phyloP scores from a whole-genome alignment of 345 rosid species.

The Raphanus raphanistrum region DNA sequence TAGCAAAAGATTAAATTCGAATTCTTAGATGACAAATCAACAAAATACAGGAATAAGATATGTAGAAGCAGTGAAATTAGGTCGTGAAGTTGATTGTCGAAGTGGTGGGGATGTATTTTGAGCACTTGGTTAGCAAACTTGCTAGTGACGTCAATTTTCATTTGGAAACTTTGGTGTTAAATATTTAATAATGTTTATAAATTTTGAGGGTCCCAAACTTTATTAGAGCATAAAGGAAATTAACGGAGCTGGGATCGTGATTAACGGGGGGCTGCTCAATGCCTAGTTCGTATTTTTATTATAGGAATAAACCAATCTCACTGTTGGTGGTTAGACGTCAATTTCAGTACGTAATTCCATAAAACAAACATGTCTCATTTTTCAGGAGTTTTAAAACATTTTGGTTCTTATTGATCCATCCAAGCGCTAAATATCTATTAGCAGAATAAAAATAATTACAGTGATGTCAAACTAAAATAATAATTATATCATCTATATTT shows the following conservation, averaged over 20 bases:
- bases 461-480: not conserved
- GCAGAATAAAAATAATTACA: not conserved
- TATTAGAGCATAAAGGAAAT: not conserved
- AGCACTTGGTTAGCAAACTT: slow-evolving; percentile 33
- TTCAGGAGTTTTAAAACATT: not conserved
- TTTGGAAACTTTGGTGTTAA: slow-evolving; percentile 22
- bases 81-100: slow-evolving; percentile 41
- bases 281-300: not conserved
- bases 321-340: slow-evolving; percentile 19
- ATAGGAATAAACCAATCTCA: not conserved
- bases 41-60: slow-evolving; percentile 3
- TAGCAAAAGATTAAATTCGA: not conserved
- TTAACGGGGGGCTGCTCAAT: slow-evolving; percentile 16
- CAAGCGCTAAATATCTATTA: not conserved
- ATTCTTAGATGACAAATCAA: not conserved
- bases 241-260: slow-evolving; percentile 12
- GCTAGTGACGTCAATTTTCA: slow-evolving; percentile 22
- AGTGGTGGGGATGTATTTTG: slow-evolving; percentile 25
- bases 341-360: slow-evolving; percentile 19
- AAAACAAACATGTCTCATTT: slow-evolving; percentile 12
- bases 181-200: slow-evolving; percentile 4
- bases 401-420: not conserved
- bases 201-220: slow-evolving; percentile 34
- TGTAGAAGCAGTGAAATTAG: slow-evolving; percentile 36
- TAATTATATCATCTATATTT: slow-evolving; percentile 1